Base-by-base conservation (phyloP, 441 rosid species). In the Adansonia madagascariensis region DNA sequence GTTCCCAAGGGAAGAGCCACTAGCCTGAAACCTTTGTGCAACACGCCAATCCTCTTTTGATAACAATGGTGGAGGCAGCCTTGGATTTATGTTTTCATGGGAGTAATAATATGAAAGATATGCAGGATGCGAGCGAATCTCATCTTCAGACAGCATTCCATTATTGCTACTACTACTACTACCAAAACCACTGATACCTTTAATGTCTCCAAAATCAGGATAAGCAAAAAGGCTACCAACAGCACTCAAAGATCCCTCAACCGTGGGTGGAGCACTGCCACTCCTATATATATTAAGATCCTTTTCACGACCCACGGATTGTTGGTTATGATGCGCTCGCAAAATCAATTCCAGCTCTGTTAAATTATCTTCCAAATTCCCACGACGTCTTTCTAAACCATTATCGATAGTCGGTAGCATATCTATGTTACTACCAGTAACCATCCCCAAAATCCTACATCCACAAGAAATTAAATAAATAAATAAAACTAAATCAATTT, bases 181-280 rank as follows among this genome's bases (percentile, higher is more conserved):
- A 49, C 67, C 60, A 61, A 43, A 60, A 65, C 47, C 50, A 27
- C 31, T 56, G 56, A 65, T 0, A 53, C 78, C 81, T 65, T 68
- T 78, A 79, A 77, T 60, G 75, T 87, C 91, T 79, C 84, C 71
- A 78, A 67, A 81, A 78, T 81, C 88, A 39, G 88, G 76, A 79
- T 88, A 85, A 77, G 86, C 75, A 76, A 87, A 88, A 50, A 90
- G 91, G 83, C 92, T 83, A 64, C 88, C 94, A 70, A 92, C 89
- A 8, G 95, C 98, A 75, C 86, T 86, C 47, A 89, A 80, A 41
- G 97, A 91, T 78, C 98, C 99, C 82, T 96, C 94, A 44, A 92
- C 95, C 0, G 97, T 94, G 20, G 99, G 99, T 1, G 97, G 97
- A 1, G 99, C 99, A 82, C 98, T 96, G 44, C 99, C 98, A 80